These are phyloP conservation scores for Helotiales sp. DNA, from an alignment of 2,329 filamentous ascomycete species.

Conservation along the genomic window DNA sequence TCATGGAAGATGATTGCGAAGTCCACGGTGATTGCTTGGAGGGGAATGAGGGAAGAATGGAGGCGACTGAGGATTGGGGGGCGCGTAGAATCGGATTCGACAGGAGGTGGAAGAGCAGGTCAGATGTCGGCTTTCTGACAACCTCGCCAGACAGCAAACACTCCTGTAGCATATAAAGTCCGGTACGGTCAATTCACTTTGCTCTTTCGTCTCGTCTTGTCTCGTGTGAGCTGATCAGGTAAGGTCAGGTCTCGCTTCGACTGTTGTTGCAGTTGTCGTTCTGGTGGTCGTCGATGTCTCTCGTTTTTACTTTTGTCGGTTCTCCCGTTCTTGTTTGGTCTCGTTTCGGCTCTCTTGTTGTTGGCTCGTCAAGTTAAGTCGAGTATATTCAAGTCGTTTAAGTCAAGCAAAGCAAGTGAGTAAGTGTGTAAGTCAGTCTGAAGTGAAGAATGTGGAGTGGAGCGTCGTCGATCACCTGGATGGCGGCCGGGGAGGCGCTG, in stretches of 20 bases:
- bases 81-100: slow-evolving; percentile 16
- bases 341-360: slow-evolving; percentile 14
- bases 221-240: not conserved
- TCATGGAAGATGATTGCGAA: slow-evolving; percentile 45
- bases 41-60: slow-evolving; percentile 10
- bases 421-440: slow-evolving; percentile 21
- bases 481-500: slow-evolving; percentile 45
- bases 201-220: not conserved
- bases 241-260: not conserved
- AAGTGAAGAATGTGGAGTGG: slow-evolving; percentile 42
- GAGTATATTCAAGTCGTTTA: not conserved
- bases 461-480: slow-evolving; percentile 46
- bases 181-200: not conserved
- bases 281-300: not conserved
- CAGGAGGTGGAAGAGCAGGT: slow-evolving; percentile 13
- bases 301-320: slow-evolving; percentile 4
- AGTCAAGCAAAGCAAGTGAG: not conserved
- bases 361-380: slow-evolving; percentile 21
- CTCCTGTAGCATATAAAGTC: slow-evolving; percentile 14
- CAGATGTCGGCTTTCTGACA: slow-evolving; percentile 20
- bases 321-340: not conserved
- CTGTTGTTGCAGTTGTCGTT: not conserved
- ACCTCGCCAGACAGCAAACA: slow-evolving; percentile 14
- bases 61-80: not conserved
- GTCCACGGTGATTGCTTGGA: slow-evolving; percentile 30